phyloP scores from a whole-genome alignment of 192 early-diverging fungal genomes.

The Coemansia interrupta region DNA sequence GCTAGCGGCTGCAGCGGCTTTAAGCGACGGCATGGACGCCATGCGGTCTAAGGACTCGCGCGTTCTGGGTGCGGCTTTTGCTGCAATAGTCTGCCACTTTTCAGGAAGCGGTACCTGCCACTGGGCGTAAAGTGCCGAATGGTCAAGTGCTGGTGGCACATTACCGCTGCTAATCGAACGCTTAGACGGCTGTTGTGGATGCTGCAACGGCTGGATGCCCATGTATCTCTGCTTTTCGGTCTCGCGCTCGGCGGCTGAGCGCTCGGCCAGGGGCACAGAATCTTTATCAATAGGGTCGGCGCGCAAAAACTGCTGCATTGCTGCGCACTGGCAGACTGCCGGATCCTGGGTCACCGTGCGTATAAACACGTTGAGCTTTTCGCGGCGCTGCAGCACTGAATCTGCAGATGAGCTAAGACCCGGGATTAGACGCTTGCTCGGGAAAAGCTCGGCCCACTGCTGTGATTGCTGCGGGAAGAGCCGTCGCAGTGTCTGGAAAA shows the following conservation, averaged over 20 bases:
- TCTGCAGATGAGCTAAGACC: constrained; percentile 38
- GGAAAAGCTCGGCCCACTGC: constrained; percentile 40
- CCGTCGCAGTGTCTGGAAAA: constrained; percentile 36
- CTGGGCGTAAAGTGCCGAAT: constrained; percentile 17
- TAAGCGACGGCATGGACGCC: constrained; percentile 45
- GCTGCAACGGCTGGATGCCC: constrained; percentile 17
- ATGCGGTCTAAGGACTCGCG: constrained; percentile 53
- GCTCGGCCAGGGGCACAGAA: constrained; percentile 28
- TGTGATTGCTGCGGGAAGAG: constrained; percentile 30
- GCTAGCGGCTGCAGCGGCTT: constrained; percentile 13
- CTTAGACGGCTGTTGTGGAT: constrained; percentile 20
- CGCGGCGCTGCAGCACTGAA: constrained; percentile 43
- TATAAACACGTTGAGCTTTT: constrained; percentile 41
- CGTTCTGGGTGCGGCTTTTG: background rate
- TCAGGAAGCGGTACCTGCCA: constrained; percentile 21
- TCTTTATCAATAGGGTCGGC: constrained; percentile 37
- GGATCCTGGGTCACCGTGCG: constrained; percentile 28
- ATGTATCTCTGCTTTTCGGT: constrained; percentile 10
- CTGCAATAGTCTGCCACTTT: constrained; percentile 11
- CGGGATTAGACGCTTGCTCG: constrained; percentile 43
- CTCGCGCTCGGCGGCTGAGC: constrained; percentile 16
- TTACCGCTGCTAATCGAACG: constrained; percentile 39
- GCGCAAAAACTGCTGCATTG: constrained; percentile 43
- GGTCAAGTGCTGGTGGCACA: constrained; percentile 10
- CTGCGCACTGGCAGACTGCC: constrained; percentile 17